Evolutionary conservation across 352 stramenopile genomes (phyloP).

Genomic region (Phytophthora constricta): DNA sequence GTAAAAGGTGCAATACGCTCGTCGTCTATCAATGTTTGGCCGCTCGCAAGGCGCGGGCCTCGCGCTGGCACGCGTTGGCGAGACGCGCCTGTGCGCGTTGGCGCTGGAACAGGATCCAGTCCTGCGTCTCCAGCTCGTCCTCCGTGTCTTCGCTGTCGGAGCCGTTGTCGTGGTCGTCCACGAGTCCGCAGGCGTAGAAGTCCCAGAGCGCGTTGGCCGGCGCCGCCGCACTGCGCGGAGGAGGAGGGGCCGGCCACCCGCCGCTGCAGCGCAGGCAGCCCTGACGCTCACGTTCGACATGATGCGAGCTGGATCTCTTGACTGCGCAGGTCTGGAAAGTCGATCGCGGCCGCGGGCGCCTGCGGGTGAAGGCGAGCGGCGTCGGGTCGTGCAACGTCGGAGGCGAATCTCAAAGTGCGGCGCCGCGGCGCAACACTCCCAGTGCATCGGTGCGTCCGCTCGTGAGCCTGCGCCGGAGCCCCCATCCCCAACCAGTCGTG

Average conservation of each 20-base stretch:
- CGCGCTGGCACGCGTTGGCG: slow-evolving; percentile 45
- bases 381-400: slow-evolving; percentile 6
- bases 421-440: background rate
- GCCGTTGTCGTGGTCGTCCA: slow-evolving; percentile 50
- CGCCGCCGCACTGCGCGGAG: slow-evolving; percentile 10
- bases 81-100: slow-evolving; percentile 56
- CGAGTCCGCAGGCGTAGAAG: slow-evolving; percentile 68
- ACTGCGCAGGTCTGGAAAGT: slow-evolving; percentile 1
- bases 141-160: slow-evolving; percentile 64
- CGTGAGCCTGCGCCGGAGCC: slow-evolving; percentile 17
- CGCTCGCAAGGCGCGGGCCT: slow-evolving; percentile 31
- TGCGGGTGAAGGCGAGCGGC: background rate
- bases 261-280: slow-evolving; percentile 25
- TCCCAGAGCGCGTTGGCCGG: slow-evolving; percentile 48
- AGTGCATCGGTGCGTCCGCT: slow-evolving; percentile 22
- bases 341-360: slow-evolving; percentile 34
- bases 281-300: slow-evolving; percentile 32
- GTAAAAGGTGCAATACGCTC: slow-evolving; percentile 6
- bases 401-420: slow-evolving; percentile 33
- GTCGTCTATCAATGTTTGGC: slow-evolving; percentile 38
- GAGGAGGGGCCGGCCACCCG: slow-evolving; percentile 4
- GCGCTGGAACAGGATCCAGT: slow-evolving; percentile 67
- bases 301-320: slow-evolving; percentile 1
- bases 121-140: slow-evolving; percentile 59
- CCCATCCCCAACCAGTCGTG: slow-evolving; percentile 8